A percentile compares a stretch with the other conserved stretches of the same genome.
Evolutionary conservation across 257 asterid species (phyloP).

Genomic region (Nicotiana tomentosiformis): DNA sequence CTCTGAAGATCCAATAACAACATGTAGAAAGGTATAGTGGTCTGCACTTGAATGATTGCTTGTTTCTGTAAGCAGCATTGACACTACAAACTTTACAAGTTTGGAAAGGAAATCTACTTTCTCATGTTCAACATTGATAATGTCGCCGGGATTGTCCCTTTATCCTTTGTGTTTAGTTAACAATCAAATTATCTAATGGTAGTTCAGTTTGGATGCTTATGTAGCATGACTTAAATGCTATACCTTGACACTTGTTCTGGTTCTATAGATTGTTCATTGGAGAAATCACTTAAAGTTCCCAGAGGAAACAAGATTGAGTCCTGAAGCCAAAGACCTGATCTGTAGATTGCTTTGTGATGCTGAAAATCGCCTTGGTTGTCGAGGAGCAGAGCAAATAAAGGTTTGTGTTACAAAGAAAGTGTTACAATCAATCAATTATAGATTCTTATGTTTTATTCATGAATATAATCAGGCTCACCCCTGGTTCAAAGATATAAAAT

Average conservation of each 20-base stretch:
- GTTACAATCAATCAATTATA: neutral
- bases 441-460: neutral
- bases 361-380: slow-evolving; percentile 56
- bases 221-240: neutral
- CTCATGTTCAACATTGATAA: neutral
- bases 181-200: neutral
- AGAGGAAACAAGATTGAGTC: slow-evolving; percentile 46
- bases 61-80: neutral
- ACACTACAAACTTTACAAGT: neutral
- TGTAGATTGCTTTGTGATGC: slow-evolving; percentile 56
- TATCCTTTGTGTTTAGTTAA: neutral
- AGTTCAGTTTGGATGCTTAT: neutral
- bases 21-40: slow-evolving; percentile 72
- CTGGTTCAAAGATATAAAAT: slow-evolving; percentile 67
- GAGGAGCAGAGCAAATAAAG: slow-evolving; percentile 76
- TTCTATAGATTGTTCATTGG: slow-evolving; percentile 70
- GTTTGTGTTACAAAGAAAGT: slow-evolving; percentile 14
- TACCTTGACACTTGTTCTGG: neutral
- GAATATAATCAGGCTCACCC: slow-evolving; percentile 58
- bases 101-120: neutral
- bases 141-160: neutral
- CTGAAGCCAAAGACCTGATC: slow-evolving; percentile 72
- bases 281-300: slow-evolving; percentile 62
- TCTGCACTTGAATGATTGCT: neutral
- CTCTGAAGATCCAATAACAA: slow-evolving; percentile 74